These are phyloP conservation scores for Macadamia integrifolia DNA, from an alignment of 164 flowering plant species.

Conservation along the genomic window DNA sequence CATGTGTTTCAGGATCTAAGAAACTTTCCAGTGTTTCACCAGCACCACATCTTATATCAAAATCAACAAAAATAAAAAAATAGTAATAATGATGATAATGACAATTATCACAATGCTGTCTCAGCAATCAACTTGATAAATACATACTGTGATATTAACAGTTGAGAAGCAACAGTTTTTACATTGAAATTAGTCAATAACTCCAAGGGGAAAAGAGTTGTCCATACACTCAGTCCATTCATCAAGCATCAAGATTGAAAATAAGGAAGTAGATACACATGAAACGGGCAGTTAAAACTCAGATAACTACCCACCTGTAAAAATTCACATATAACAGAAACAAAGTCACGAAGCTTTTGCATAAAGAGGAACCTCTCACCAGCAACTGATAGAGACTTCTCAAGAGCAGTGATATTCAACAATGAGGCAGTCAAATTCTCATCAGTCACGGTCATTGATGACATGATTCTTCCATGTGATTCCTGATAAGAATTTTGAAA, in stretches of 20 bases:
- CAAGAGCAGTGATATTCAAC: constrained; percentile 53
- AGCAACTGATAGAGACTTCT: constrained; percentile 65
- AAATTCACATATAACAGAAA: constrained; percentile 87
- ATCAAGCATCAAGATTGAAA: not conserved
- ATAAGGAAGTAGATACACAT: constrained; percentile 5
- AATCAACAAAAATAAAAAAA: too few species aligned
- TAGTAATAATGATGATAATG: too few species aligned
- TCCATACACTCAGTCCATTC: too few species aligned
- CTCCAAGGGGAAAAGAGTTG: too few species aligned
- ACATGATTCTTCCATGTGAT: constrained; percentile 54
- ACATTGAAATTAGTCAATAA: too few species aligned
- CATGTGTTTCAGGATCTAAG: too few species aligned
- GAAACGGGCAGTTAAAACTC: constrained; percentile 7
- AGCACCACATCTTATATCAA: too few species aligned
- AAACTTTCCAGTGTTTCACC: too few species aligned
- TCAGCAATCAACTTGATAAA: too few species aligned
- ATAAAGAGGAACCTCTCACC: constrained; percentile 92
- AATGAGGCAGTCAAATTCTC: constrained; percentile 70
- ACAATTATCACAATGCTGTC: too few species aligned
- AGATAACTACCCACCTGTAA: constrained; percentile 71
- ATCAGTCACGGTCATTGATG: constrained; percentile 46
- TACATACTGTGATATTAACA: too few species aligned
- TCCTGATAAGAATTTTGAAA: constrained; percentile 41
- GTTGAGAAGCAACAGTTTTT: too few species aligned
- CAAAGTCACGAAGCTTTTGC: constrained; percentile 94